Percentiles rank a stretch among this genome's conserved stretches.
These are phyloP conservation scores for Cudoniella acicularis DNA, from an alignment of 495 filamentous ascomycete genomes.

Conservation along the genomic window DNA sequence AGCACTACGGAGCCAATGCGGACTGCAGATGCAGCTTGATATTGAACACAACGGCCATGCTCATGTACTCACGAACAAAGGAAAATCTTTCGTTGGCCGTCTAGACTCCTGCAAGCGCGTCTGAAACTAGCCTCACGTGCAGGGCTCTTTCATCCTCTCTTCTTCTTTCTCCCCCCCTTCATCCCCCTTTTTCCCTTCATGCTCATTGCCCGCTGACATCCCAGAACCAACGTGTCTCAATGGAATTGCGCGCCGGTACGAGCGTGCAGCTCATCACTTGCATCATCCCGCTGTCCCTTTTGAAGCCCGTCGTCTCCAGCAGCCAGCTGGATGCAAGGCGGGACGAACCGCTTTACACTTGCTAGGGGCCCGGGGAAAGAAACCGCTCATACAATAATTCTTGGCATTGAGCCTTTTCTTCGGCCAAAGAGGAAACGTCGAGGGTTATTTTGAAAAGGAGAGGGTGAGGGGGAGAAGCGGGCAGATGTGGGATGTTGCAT, in stretches of 20 bases:
- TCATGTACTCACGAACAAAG: not conserved
- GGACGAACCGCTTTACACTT: not conserved
- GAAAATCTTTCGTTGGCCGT: not conserved
- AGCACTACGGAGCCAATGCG: not conserved
- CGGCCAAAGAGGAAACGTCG: not conserved
- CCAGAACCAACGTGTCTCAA: not conserved
- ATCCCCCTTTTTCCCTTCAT: not conserved
- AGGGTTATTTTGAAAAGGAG: no score
- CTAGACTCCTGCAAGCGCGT: not conserved
- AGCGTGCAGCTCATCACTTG: not conserved
- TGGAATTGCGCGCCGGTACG: not conserved
- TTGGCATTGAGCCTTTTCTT: not conserved
- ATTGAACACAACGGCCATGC: not conserved
- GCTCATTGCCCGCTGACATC: not conserved
- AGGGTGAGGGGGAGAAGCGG: no score
- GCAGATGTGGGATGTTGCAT: no score
- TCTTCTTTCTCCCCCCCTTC: not conserved
- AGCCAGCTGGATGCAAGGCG: not conserved
- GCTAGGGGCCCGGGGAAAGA: not conserved
- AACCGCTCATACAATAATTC: not conserved
- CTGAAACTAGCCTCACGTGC: constrained; percentile 13
- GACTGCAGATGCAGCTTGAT: not conserved
- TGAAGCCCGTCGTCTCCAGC: not conserved
- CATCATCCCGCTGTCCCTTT: not conserved
- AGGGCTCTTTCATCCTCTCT: not conserved